Evolutionary conservation across 108 stramenopile genomes (phyloP).

Genomic region (Pseudonitzschia delicatissima): DNA sequence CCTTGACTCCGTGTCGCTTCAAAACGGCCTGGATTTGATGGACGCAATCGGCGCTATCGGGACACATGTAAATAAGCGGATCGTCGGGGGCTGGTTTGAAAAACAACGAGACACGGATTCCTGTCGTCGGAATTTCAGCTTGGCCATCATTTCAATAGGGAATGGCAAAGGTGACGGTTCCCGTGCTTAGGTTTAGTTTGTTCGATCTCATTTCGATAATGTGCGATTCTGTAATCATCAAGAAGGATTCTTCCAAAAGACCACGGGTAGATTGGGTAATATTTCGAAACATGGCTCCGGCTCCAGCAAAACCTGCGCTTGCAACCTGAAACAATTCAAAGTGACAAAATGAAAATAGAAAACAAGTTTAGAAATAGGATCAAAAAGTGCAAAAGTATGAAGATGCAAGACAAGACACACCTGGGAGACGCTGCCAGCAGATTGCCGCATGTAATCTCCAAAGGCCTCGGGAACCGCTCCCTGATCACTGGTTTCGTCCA

Average conservation of each 20-base stretch:
- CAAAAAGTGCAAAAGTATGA: not conserved
- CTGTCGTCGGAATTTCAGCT: slow-evolving; percentile 82
- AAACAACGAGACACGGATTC: slow-evolving; percentile 83
- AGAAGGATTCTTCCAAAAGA: slow-evolving; percentile 83
- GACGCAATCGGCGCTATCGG: slow-evolving; percentile 77
- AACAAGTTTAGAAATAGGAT: not conserved
- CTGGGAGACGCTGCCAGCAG: slow-evolving; percentile 36
- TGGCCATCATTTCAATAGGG: slow-evolving; percentile 75
- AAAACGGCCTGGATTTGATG: slow-evolving; percentile 85
- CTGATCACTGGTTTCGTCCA: slow-evolving; percentile 18
- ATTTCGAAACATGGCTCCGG: slow-evolving; percentile 71
- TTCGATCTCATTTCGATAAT: slow-evolving; percentile 81
- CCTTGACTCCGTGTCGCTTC: slow-evolving; percentile 85
- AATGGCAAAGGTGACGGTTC: slow-evolving; percentile 73
- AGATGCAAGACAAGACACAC: slow-evolving; percentile 17
- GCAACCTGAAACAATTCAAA: slow-evolving; percentile 35
- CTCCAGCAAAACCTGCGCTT: slow-evolving; percentile 41
- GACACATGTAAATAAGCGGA: slow-evolving; percentile 89
- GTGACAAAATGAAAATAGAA: slow-evolving; percentile 4
- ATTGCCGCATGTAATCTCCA: slow-evolving; percentile 30
- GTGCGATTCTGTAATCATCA: slow-evolving; percentile 83
- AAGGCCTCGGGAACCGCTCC: slow-evolving; percentile 34
- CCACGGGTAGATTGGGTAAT: slow-evolving; percentile 79
- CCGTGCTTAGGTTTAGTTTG: slow-evolving; percentile 73
- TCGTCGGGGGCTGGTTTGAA: slow-evolving; percentile 87